phyloP scores from a whole-genome alignment of 495 filamentous ascomycete genomes.

The Trichoderma erinaceum region DNA sequence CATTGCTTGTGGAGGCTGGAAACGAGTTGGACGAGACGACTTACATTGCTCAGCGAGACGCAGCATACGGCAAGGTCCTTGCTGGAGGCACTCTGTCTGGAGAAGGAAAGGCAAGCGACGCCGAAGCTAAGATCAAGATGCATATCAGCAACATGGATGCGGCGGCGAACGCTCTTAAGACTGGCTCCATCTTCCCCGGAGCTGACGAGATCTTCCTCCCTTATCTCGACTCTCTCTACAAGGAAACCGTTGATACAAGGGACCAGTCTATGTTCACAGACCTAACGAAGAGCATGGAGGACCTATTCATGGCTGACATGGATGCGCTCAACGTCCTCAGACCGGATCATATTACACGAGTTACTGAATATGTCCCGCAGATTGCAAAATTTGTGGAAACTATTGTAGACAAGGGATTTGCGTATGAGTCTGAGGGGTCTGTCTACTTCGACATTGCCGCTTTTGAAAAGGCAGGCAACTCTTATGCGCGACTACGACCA shows the following conservation, averaged over 20 bases:
- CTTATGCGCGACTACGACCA: slow-evolving; percentile 80
- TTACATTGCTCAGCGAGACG: slow-evolving; percentile 51
- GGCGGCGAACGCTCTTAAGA: slow-evolving; percentile 52
- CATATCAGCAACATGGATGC: slow-evolving; percentile 71
- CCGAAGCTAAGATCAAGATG: slow-evolving; percentile 87
- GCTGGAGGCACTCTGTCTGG: slow-evolving; percentile 57
- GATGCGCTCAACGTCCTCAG: slow-evolving; percentile 74
- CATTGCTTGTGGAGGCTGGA: slow-evolving; percentile 44
- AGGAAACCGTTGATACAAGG: slow-evolving; percentile 63
- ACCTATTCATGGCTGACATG: slow-evolving; percentile 80
- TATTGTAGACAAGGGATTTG: slow-evolving; percentile 79
- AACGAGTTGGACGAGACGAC: slow-evolving; percentile 39
- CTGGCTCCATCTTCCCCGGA: slow-evolving; percentile 36
- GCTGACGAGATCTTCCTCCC: slow-evolving; percentile 69
- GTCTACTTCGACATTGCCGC: slow-evolving; percentile 92
- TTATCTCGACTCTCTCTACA: slow-evolving; percentile 75
- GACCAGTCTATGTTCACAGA: slow-evolving; percentile 68
- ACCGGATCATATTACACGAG: slow-evolving; percentile 76
- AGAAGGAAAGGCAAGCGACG: slow-evolving; percentile 55
- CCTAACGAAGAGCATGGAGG: slow-evolving; percentile 76
- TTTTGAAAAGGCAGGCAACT: slow-evolving; percentile 77
- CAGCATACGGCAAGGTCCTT: slow-evolving; percentile 58
- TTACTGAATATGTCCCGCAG: slow-evolving; percentile 82
- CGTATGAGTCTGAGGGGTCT: slow-evolving; percentile 78
- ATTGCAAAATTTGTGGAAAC: slow-evolving; percentile 65